Percentiles rank a stretch among this genome's conserved stretches.
Conservation (phyloP, 2,329 filamentous ascomycete species). For the Calonectria pseudoreteaudii region DNA sequence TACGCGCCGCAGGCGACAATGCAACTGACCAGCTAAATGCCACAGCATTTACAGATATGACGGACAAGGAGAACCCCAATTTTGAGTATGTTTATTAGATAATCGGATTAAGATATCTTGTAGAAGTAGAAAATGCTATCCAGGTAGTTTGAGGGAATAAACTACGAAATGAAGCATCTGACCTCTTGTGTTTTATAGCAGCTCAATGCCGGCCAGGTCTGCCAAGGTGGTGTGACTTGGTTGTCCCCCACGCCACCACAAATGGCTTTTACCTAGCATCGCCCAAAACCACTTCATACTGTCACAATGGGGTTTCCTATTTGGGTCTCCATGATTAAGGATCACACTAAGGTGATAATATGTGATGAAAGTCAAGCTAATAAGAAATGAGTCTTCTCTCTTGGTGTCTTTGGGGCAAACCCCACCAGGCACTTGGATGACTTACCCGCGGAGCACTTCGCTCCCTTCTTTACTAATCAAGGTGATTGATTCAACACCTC, state of each 20-base stretch:
- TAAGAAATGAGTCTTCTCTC: neutral
- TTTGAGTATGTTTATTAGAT: conserved; percentile 54
- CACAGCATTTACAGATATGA: conserved; percentile 56
- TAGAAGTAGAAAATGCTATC: neutral
- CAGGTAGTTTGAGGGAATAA: neutral
- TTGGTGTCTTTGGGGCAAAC: neutral
- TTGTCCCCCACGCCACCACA: neutral
- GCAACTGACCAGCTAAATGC: conserved; percentile 47
- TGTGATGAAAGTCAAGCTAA: neutral
- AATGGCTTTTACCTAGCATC: neutral
- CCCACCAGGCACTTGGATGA: neutral
- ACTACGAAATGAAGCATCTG: neutral
- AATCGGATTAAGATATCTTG: neutral
- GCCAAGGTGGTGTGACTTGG: neutral
- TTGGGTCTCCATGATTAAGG: neutral
- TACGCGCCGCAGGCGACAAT: conserved; percentile 41
- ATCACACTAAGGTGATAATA: neutral
- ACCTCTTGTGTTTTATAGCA: neutral
- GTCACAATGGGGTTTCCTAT: neutral
- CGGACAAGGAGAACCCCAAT: conserved; percentile 57
- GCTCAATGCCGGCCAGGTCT: neutral
- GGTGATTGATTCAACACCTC: neutral
- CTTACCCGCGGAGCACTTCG: neutral
- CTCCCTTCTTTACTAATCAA: neutral
- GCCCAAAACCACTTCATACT: neutral